phyloP scores from a whole-genome alignment of 1,284 basidiomycete species.

The Neolentinus lepideus region DNA sequence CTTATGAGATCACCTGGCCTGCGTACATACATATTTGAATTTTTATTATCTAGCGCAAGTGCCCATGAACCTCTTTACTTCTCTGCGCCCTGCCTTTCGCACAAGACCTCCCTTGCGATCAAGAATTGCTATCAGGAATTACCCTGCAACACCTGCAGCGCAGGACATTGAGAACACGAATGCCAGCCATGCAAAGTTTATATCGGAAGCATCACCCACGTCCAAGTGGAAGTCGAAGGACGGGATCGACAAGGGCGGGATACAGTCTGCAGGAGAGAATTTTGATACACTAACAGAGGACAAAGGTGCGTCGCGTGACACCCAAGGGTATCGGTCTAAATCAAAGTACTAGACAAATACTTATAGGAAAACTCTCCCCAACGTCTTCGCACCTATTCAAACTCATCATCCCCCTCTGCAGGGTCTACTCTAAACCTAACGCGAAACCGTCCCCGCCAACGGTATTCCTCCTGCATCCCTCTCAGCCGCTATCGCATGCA shows the following conservation, averaged over 20 bases:
- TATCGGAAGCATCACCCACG: slow-evolving; percentile 11
- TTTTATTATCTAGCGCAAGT: too few relatives aligned
- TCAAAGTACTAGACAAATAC: too few relatives aligned
- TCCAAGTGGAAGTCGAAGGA: slow-evolving; percentile 7
- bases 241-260: neutral
- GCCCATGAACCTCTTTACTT: too few relatives aligned
- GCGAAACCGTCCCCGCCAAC: slow-evolving; percentile 30
- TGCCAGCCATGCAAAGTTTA: slow-evolving; percentile 12
- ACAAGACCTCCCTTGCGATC: too few relatives aligned
- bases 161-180: slow-evolving; percentile 4
- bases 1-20: too few relatives aligned
- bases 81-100: too few relatives aligned
- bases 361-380: slow-evolving; percentile 53
- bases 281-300: slow-evolving; percentile 24
- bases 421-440: slow-evolving; percentile 2
- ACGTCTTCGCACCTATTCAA: slow-evolving; percentile 63
- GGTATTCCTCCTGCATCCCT: slow-evolving; percentile 53
- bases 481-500: slow-evolving; percentile 55
- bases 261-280: slow-evolving; percentile 15
- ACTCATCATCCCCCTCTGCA: slow-evolving; percentile 46
- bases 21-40: too few relatives aligned
- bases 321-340: too few relatives aligned
- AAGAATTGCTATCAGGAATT: too few relatives aligned
- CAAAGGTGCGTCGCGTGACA: slow-evolving; percentile 19
- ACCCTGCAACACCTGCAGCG: neutral